Base-by-base conservation (phyloP, 371 early-diverging fungal species). In the Synchytrium microbalum region DNA sequence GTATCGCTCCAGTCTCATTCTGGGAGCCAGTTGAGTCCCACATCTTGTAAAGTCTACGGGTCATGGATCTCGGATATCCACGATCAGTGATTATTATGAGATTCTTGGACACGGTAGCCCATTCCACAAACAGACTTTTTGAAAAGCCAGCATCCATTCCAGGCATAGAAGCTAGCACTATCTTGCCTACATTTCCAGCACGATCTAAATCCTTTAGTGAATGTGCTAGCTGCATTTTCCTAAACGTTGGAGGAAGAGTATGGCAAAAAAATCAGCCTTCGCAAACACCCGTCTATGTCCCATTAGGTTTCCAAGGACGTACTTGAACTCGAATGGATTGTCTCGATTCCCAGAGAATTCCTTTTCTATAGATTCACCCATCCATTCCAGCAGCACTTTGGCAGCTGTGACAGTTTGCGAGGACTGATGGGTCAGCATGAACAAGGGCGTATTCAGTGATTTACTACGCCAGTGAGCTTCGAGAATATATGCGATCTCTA, bases 331-430 rank as follows among this genome's bases (percentile, higher is more conserved):
- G 67, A 92, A 95, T 0, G 96, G 94, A 61, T 87, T 86, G 63
- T 89, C 91, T 10, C 93, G 84, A 30, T 55, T 63, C 81, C 79
- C 28, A 84, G 82, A 0, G 86, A 77, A 62, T 93, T 87, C 26
- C 84, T 78, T 27, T 81, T 74, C 13, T 86, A 83, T 73, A n/a
- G 80, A 81, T 52, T 89, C 87, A 2, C 92, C 88, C 94, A 95
- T 93, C 98, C 98, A 97, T 75, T 95, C 96, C 51, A 91, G 79
- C 88, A 93, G 93, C 31, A 86, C 86, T 63, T 89, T 89, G 0
- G 96, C 95, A 68, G 86, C 87, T 66, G 89, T 84, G 1, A 89
- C 82, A 19, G 88, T 86, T 19, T 84, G 83, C 61, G 85, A 84
- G 63, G 87, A 85, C 55, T 85, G 86, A 63, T 89, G 80, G 19